phyloP scores from a whole-genome alignment of 257 asterid genomes.

The Fraxinus anomala region DNA sequence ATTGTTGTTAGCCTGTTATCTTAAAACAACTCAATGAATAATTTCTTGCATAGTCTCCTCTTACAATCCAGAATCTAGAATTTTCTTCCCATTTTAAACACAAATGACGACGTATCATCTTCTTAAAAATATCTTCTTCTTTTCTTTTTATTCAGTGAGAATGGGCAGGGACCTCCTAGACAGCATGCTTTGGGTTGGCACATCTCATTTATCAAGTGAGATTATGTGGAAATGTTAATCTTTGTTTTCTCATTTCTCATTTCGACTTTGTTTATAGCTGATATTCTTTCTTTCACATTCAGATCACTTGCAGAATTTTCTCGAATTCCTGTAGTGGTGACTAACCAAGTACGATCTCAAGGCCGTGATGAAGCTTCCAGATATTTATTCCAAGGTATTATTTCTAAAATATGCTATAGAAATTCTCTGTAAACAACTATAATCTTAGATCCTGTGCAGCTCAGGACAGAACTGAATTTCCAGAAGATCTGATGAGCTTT shows the following conservation, averaged over 20 bases:
- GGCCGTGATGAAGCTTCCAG: slow-evolving; percentile 54
- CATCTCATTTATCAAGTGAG: slow-evolving; percentile 80
- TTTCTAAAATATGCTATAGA: slow-evolving; percentile 14
- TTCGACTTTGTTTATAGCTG: background rate
- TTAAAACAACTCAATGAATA: slow-evolving; percentile 12
- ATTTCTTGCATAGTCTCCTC: background rate
- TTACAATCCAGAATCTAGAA: slow-evolving; percentile 8
- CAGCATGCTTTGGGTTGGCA: slow-evolving; percentile 77
- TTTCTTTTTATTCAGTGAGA: slow-evolving; percentile 42
- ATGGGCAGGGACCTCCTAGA: slow-evolving; percentile 48
- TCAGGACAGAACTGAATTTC: slow-evolving; percentile 34
- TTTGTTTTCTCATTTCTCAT: slow-evolving; percentile 8
- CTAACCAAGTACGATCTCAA: slow-evolving; percentile 87
- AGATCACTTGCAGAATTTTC: slow-evolving; percentile 85
- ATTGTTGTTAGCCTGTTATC: background rate
- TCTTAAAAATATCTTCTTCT: slow-evolving; percentile 10
- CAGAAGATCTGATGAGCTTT: slow-evolving; percentile 39
- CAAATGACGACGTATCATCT: slow-evolving; percentile 11
- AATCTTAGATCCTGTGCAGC: slow-evolving; percentile 46
- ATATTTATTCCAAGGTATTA: slow-evolving; percentile 73
- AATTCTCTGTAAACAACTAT: slow-evolving; percentile 13
- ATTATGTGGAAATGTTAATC: slow-evolving; percentile 9
- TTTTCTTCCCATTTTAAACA: slow-evolving; percentile 7
- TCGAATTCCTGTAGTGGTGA: slow-evolving; percentile 81
- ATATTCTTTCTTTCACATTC: slow-evolving; percentile 25